Evolutionary conservation across 306 rosid species (phyloP).

Genomic region (Datisca glomerata): DNA sequence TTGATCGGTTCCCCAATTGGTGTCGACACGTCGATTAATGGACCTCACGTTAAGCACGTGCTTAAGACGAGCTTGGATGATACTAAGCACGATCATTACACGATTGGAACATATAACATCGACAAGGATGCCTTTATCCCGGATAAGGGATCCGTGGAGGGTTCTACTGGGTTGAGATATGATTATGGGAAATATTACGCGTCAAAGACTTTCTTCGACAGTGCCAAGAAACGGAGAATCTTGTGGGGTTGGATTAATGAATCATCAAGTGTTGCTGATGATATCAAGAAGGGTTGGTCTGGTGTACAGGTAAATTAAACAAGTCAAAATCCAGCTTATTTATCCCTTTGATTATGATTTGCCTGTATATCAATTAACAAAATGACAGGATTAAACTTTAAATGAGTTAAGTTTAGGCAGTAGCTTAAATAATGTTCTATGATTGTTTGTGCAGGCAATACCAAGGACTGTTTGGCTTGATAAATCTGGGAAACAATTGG

Average conservation of each 20-base stretch:
- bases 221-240: conserved; percentile 34
- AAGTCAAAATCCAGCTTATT: too few species aligned
- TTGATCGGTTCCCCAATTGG: conserved; percentile 22
- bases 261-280: conserved; percentile 28
- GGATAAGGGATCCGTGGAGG: conserved; percentile 23
- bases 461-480: conserved; percentile 46
- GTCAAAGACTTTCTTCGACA: conserved; percentile 41
- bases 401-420: too few species aligned
- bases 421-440: neutral
- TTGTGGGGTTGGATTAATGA: conserved; percentile 43
- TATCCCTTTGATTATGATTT: too few species aligned
- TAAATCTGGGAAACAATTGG: conserved; percentile 30
- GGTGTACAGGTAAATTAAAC: conserved; percentile 69
- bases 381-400: too few species aligned
- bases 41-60: conserved; percentile 24
- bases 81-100: conserved; percentile 23
- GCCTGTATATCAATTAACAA: too few species aligned
- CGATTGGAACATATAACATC: conserved; percentile 30
- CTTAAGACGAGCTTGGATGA: conserved; percentile 33
- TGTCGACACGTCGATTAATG: conserved; percentile 25
- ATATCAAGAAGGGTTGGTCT: conserved; percentile 53
- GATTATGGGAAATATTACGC: conserved; percentile 55
- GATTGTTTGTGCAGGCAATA: conserved; percentile 24
- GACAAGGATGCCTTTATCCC: conserved; percentile 20
- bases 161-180: conserved; percentile 19